Conservation (phyloP, 2,329 filamentous ascomycete species). For the Diaporthe eres region DNA sequence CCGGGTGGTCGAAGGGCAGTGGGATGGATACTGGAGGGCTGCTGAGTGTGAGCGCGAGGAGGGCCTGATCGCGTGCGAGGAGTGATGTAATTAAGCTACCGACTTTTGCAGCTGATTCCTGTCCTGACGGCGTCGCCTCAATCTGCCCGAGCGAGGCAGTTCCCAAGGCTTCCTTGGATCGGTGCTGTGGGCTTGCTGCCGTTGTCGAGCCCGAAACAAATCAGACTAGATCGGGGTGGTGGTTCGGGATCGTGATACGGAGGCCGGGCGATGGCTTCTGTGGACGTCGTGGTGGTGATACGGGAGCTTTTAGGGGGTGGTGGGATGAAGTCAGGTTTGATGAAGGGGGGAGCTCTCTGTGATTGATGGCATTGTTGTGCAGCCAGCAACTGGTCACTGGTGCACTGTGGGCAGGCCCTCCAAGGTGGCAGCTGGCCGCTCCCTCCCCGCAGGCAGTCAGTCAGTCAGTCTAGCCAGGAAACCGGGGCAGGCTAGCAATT, state of each 20-base stretch:
- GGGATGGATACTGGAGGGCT: slow-evolving; percentile 15
- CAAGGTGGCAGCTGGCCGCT: slow-evolving; percentile 33
- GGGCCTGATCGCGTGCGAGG: slow-evolving; percentile 41
- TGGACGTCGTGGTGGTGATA: slow-evolving; percentile 37
- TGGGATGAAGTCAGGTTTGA: slow-evolving; percentile 42
- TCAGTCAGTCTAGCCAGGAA: slow-evolving; percentile 15
- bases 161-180: slow-evolving; percentile 27
- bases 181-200: slow-evolving; percentile 25
- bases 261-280: slow-evolving; percentile 33
- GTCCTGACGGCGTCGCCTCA: slow-evolving; percentile 38
- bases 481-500: slow-evolving; percentile 35
- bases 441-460: slow-evolving; percentile 14
- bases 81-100: slow-evolving; percentile 42
- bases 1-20: slow-evolving; percentile 33
- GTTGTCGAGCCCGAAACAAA: slow-evolving; percentile 21
- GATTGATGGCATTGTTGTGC: slow-evolving; percentile 34
- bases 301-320: slow-evolving; percentile 38
- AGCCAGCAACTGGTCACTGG: slow-evolving; percentile 29
- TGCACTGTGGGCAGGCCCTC: slow-evolving; percentile 33
- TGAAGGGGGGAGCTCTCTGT: slow-evolving; percentile 37
- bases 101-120: slow-evolving; percentile 43
- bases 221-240: slow-evolving; percentile 20
- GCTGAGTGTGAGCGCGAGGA: slow-evolving; percentile 36
- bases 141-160: slow-evolving; percentile 29
- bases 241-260: slow-evolving; percentile 32